Base-by-base conservation (phyloP, 2,329 filamentous ascomycete species). In the Ophiostoma ulmi region DNA sequence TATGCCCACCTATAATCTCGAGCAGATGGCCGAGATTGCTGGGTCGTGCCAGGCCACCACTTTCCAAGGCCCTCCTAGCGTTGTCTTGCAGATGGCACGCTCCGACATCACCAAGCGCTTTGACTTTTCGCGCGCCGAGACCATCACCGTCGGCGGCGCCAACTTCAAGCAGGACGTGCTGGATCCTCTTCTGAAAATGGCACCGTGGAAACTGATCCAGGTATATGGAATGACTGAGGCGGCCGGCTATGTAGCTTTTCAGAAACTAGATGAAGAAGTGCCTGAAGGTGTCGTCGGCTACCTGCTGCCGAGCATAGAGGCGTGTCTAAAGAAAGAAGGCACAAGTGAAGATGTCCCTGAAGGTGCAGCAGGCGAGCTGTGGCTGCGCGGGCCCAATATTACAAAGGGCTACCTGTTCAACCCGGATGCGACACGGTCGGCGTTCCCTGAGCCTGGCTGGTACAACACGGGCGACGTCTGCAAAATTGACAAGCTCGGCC, bases 221-320 rank as follows among this genome's bases (percentile, higher is more conserved):
- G 78, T 80, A 0, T 83, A 82, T 69, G 82, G 81, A 26, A 83
- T 83, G 81, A 83, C 81, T 0, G 81, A 83, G 71, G 80, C 78
- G 2, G 80, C 78, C 5, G 80, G 77, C 0, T 83, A 82, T 72
- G 79, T 82, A 3, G 81, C 80, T 0, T 80, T 82, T 67, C 80
- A 82, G 67, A 76, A 74, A 3, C 73, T 77, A 0, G 74, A 77
- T 5, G n/a, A 80, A 26, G 52, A 58, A 13, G 22, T 58, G 11
- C 52, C 52, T 10, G n/a, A 58, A 58, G 52, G 52, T 26, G 52
- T 58, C 5, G 52, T 58, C 13, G 52, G 52, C 22, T 31, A 31
- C 7, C 52, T 58, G n/a, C 52, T 58, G 52, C 52, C 52, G 22
- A 31, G 52, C 7, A 58, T 58, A 4, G 52, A 58, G 22, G 52